Percentiles rank a stretch among this genome's conserved stretches.
Evolutionary conservation across 2,329 filamentous ascomycete species (phyloP).

Genomic region (Penicillium glabrum): DNA sequence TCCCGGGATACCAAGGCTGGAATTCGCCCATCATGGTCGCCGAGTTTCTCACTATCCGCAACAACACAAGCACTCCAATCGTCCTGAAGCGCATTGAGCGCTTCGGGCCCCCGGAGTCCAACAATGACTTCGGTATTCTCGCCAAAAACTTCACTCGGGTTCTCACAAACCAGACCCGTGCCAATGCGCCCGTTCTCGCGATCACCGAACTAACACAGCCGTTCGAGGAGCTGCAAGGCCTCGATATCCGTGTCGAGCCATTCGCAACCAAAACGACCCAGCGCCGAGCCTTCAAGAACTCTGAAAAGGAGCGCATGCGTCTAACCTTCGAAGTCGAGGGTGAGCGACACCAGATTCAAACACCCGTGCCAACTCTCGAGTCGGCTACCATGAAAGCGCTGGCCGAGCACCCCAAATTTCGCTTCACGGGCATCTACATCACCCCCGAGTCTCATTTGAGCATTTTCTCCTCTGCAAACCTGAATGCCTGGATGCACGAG

Average conservation of each 20-base stretch:
- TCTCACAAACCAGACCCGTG: slow-evolving; percentile 44
- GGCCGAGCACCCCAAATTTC: slow-evolving; percentile 51
- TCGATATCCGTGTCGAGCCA: slow-evolving; percentile 64
- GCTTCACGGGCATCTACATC: slow-evolving; percentile 68
- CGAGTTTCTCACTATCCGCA: slow-evolving; percentile 69
- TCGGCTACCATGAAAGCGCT: slow-evolving; percentile 63
- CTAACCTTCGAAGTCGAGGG: slow-evolving; percentile 68
- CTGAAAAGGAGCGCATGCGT: slow-evolving; percentile 65
- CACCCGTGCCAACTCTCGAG: slow-evolving; percentile 61
- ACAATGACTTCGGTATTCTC: slow-evolving; percentile 38
- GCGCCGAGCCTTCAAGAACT: slow-evolving; percentile 59
- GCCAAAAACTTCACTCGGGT: slow-evolving; percentile 50
- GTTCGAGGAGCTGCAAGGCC: slow-evolving; percentile 61
- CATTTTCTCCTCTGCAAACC: slow-evolving; percentile 69
- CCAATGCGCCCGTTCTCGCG: slow-evolving; percentile 47
- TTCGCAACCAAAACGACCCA: slow-evolving; percentile 67
- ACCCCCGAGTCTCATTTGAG: slow-evolving; percentile 54
- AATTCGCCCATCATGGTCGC: slow-evolving; percentile 34
- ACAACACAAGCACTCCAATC: slow-evolving; percentile 72
- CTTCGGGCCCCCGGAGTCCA: slow-evolving; percentile 58
- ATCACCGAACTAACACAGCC: slow-evolving; percentile 54
- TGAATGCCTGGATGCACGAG: slow-evolving; percentile 77
- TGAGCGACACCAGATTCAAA: slow-evolving; percentile 70
- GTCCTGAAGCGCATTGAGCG: slow-evolving; percentile 72
- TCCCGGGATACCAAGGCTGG: neutral